Evolutionary conservation across 2,329 filamentous ascomycete species (phyloP), one percentile per base, ranked within the genome.

Genomic region (Hysterium pulicare): DNA sequence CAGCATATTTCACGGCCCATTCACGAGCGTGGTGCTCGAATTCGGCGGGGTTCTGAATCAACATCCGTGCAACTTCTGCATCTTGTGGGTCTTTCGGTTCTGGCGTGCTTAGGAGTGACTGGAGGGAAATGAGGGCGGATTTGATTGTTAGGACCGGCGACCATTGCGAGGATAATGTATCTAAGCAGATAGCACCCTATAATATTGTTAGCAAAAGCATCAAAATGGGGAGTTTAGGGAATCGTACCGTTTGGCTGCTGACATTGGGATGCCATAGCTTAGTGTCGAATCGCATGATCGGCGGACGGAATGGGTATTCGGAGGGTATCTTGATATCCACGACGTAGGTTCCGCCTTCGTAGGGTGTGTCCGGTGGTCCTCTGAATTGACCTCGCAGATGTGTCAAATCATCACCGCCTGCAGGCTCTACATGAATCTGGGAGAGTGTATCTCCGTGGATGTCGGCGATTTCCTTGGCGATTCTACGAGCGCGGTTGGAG

Each of bases 181-280:
- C 93, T 41, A 98, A 82, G 62, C 93, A 98, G 65, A 98, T 98
- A 20, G 90, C 91, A 42, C 93, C 93, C 89, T 97, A 49, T 9
- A 39, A 44, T 31, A 16, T 17, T 33, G 45, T 67, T 47, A 71
- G 59, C 23, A 50, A 35, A 23, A 33, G 15, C 19, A 16, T 17
- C n/a, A 9, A 36, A 19, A 19, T 19, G 20, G 6, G 16, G 31
- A 13, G 40, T 17, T 41, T 11, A n/a, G 24, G 17, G 15, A 7
- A 15, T 75, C 83, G 61, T 71, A 95, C 90, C 31, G 90, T 96
- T 64, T 93, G 86, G 59, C 86, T 91, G 76, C 87, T 94, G 71
- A 98, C 82, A 62, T 98, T 98, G 24, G 93, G 93, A 67, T 98
- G 93, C 90, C 90, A 98, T 55, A 97, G 85, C 68, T 85, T 90